Conservation (phyloP, 2,329 filamentous ascomycete genomes). For the Cyanodermella asteris region DNA sequence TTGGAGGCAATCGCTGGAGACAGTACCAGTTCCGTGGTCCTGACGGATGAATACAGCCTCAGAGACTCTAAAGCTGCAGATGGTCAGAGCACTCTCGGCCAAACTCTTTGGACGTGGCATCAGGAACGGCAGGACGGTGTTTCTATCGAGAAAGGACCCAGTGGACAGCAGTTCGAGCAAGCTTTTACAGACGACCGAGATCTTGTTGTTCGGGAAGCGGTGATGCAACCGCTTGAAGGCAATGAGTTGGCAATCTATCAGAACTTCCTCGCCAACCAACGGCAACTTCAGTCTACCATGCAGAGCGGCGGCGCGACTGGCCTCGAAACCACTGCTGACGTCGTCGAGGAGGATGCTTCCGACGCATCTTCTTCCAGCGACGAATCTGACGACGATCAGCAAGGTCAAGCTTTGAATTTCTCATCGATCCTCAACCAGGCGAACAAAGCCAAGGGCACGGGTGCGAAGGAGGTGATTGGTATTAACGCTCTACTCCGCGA, state of each 20-base stretch:
- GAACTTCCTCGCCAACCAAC: conserved; percentile 74
- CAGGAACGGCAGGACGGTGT: conserved; percentile 44
- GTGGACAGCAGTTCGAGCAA: conserved; percentile 41
- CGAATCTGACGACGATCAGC: conserved; percentile 72
- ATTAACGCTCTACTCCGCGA: conserved; percentile 76
- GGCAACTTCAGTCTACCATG: conserved; percentile 64
- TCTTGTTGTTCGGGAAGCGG: conserved; percentile 37
- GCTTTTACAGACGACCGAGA: conserved; percentile 42
- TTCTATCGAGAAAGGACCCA: conserved; percentile 30
- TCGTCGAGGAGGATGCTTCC: conserved; percentile 64
- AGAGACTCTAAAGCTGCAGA: conserved; percentile 12
- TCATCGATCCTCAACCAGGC: conserved; percentile 68
- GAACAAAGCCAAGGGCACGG: conserved; percentile 61
- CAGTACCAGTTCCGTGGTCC: conserved; percentile 58
- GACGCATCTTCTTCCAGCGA: conserved; percentile 65
- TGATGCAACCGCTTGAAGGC: conserved; percentile 45
- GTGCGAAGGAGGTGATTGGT: conserved; percentile 77
- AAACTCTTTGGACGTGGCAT: conserved; percentile 63
- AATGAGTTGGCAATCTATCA: conserved; percentile 68
- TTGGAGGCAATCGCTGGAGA: conserved; percentile 54
- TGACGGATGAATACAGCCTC: conserved; percentile 45
- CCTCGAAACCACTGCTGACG: conserved; percentile 48
- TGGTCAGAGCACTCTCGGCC: conserved; percentile 38
- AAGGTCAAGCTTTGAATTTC: conserved; percentile 77
- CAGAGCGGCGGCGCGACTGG: conserved; percentile 45